A percentile compares a stretch with the other conserved stretches of the same genome.
Conservation (phyloP, 2,329 filamentous ascomycete genomes). For the Didymella sp. region DNA sequence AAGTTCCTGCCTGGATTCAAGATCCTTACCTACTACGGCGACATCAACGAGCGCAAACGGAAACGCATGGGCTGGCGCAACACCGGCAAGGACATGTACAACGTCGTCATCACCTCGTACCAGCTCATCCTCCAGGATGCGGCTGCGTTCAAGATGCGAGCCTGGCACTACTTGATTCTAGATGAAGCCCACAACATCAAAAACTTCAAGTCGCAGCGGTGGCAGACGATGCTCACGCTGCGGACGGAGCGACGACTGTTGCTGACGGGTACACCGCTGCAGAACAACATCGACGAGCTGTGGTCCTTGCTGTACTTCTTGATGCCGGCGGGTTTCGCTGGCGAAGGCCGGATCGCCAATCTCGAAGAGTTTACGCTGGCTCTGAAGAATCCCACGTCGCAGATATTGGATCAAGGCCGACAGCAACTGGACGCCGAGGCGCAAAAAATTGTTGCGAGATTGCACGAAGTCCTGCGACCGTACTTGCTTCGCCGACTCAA, state of each 20-base stretch:
- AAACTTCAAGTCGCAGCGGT: slow-evolving; percentile 96
- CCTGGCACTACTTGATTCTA: slow-evolving; percentile 97
- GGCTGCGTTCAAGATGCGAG: slow-evolving; percentile 87
- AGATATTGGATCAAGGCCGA: slow-evolving; percentile 92
- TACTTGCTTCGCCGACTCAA: slow-evolving; percentile 91
- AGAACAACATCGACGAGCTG: slow-evolving; percentile 95
- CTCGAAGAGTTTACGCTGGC: slow-evolving; percentile 96
- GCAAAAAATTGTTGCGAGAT: slow-evolving; percentile 86
- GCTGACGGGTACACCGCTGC: slow-evolving; percentile 90
- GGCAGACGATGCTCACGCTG: slow-evolving; percentile 94
- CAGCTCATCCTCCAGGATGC: slow-evolving; percentile 94
- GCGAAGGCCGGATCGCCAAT: slow-evolving; percentile 88
- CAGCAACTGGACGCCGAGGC: slow-evolving; percentile 95
- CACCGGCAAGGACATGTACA: slow-evolving; percentile 78
- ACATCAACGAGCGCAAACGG: slow-evolving; percentile 85
- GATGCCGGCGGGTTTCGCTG: slow-evolving; percentile 85
- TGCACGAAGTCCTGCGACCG: slow-evolving; percentile 91
- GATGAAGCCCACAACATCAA: slow-evolving; percentile 99
- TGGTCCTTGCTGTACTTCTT: slow-evolving; percentile 98
- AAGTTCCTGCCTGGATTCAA: slow-evolving; percentile 99
- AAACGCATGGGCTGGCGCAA: slow-evolving; percentile 95
- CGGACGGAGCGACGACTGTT: slow-evolving; percentile 87
- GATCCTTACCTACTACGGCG: slow-evolving; percentile 95
- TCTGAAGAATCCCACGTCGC: slow-evolving; percentile 93
- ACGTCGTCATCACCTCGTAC: slow-evolving; percentile 97